phyloP scores from a whole-genome alignment of 495 filamentous ascomycete species.

The Echria macrotheca region DNA sequence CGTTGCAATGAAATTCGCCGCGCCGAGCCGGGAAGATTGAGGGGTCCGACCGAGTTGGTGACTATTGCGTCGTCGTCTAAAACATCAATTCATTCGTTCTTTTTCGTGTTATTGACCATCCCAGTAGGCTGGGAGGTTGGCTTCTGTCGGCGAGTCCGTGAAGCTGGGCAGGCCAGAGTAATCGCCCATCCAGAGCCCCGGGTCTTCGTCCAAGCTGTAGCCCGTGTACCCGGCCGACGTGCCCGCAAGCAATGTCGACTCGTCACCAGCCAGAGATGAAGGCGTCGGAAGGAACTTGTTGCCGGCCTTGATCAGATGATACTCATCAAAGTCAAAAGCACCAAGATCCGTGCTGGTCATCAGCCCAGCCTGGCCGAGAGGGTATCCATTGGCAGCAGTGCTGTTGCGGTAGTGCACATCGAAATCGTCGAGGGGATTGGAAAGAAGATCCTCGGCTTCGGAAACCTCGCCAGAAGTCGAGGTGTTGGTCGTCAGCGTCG shows the following conservation, averaged over 20 bases:
- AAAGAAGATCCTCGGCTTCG: constrained; percentile 61
- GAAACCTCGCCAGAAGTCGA: constrained; percentile 74
- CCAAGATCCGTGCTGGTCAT: constrained; percentile 50
- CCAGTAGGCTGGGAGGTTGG: constrained; percentile 25
- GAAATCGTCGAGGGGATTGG: constrained; percentile 52
- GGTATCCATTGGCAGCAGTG: constrained; percentile 41
- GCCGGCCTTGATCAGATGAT: constrained; percentile 44
- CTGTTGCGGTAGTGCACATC: constrained; percentile 48
- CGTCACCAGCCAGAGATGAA: constrained; percentile 31
- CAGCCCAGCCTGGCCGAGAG: constrained; percentile 47
- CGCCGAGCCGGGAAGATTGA: constrained; percentile 1
- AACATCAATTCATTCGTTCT: constrained; percentile 11
- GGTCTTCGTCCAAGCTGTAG: constrained; percentile 30
- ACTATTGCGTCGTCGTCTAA: constrained; percentile 21
- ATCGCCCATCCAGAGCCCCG: constrained; percentile 27
- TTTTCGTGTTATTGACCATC: constrained; percentile 23
- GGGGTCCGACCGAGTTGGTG: constrained; percentile 19
- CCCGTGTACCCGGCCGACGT: constrained; percentile 14
- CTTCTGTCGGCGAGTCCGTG: constrained; percentile 28
- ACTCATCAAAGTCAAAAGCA: constrained; percentile 57
- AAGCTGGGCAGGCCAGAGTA: constrained; percentile 22
- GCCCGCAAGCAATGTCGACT: constrained; percentile 25
- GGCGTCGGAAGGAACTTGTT: constrained; percentile 37
- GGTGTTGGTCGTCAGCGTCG: constrained; percentile 50
- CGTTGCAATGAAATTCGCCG: constrained; percentile 9